Evolutionary conservation across 805 yeast species (phyloP).

Genomic region (Schwanniomyces pseudopolymorphus): DNA sequence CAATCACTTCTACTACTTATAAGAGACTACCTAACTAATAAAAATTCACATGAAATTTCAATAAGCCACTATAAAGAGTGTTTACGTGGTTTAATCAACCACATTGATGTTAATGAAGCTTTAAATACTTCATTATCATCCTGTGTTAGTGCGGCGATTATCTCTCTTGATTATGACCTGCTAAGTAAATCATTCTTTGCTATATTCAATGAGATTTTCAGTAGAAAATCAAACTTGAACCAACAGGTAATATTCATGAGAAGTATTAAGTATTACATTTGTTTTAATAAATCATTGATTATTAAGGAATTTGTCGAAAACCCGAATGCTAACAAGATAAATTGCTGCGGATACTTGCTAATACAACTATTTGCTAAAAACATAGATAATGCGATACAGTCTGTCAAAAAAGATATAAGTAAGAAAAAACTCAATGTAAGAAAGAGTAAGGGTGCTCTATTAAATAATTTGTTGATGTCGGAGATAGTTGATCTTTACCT

Average conservation of each 20-base stretch:
- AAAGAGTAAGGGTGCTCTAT: not conserved
- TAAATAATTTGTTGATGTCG: not conserved
- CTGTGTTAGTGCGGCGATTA: conserved; percentile 7
- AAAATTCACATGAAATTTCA: conserved; percentile 6
- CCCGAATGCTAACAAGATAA: conserved; percentile 10
- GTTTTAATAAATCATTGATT: conserved; percentile 10
- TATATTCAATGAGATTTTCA: conserved; percentile 5
- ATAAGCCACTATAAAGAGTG: conserved; percentile 2
- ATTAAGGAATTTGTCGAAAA: conserved; percentile 7
- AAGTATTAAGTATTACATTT: conserved; percentile 13
- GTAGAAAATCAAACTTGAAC: not conserved
- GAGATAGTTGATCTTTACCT: conserved; percentile 14
- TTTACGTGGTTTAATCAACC: conserved; percentile 2
- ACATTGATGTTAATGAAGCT: conserved; percentile 1
- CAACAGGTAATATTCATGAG: conserved; percentile 4
- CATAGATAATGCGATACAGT: conserved; percentile 1
- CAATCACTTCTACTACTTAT: not conserved
- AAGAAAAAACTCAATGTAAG: conserved; percentile 1
- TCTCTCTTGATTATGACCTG: conserved; percentile 8
- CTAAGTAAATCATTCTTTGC: conserved; percentile 7
- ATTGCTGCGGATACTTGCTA: conserved; percentile 9
- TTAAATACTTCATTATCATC: conserved; percentile 4
- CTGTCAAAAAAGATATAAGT: not conserved
- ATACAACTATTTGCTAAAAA: conserved; percentile 4
- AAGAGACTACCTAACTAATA: conserved; percentile 10